These are phyloP conservation scores for Globisporangium cederbergense DNA, from an alignment of 352 stramenopile species.

Conservation along the genomic window DNA sequence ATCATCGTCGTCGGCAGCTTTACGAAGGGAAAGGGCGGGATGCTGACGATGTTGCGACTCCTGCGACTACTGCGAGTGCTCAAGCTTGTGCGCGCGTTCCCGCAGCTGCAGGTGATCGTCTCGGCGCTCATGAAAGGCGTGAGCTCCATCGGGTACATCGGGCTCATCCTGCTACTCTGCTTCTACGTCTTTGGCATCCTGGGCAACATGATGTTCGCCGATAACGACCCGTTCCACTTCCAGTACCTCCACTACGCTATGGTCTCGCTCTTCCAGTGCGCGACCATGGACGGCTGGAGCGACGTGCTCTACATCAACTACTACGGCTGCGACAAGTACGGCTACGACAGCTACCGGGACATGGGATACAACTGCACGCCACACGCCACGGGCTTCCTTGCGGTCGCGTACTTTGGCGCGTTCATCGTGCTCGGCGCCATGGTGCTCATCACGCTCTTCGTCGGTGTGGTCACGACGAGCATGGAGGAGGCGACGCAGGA, in stretches of 20 bases:
- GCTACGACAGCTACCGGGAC: constrained; percentile 56
- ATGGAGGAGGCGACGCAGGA: constrained; percentile 89
- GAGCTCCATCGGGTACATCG: constrained; percentile 87
- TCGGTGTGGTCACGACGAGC: constrained; percentile 89
- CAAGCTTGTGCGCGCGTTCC: constrained; percentile 85
- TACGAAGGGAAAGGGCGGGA: constrained; percentile 54
- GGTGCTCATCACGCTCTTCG: constrained; percentile 90
- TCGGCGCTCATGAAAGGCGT: constrained; percentile 88
- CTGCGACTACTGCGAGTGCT: constrained; percentile 81
- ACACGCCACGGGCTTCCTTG: constrained; percentile 36
- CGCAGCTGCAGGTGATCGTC: constrained; percentile 88
- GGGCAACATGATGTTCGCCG: constrained; percentile 87
- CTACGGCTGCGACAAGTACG: constrained; percentile 84
- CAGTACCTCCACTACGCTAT: constrained; percentile 85
- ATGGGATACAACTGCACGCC: constrained; percentile 63
- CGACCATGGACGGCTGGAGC: constrained; percentile 90
- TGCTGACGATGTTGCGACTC: constrained; percentile 82
- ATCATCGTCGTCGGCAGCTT: constrained; percentile 82
- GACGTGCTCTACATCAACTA: constrained; percentile 91
- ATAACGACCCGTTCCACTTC: constrained; percentile 89
- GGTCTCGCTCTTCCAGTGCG: constrained; percentile 85
- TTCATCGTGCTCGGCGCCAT: constrained; percentile 86
- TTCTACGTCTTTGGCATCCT: constrained; percentile 92
- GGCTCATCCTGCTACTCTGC: constrained; percentile 83
- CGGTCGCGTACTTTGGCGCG: constrained; percentile 73